Conservation (phyloP, 345 rosid species). For the Camelina neglecta region DNA sequence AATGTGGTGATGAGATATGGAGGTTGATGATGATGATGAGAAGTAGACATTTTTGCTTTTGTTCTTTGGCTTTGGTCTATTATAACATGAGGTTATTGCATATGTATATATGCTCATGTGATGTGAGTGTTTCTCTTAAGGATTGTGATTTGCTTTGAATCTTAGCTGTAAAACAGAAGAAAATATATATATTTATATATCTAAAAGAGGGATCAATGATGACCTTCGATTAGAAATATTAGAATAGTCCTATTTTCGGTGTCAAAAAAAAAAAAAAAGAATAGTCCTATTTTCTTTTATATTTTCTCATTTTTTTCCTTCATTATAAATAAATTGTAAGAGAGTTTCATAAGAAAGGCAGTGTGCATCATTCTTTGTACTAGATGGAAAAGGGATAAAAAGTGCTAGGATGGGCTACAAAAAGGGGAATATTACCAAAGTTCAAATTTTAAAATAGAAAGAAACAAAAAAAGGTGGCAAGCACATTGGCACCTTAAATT, state of each 20-base stretch:
- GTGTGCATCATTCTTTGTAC: conserved; percentile 42
- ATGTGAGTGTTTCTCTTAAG: conserved; percentile 31
- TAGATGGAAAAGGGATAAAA: conserved; percentile 30
- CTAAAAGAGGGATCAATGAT: conserved; percentile 30
- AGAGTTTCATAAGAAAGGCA: conserved; percentile 23
- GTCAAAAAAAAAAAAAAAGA: too few relatives aligned
- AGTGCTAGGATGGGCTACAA: conserved; percentile 37
- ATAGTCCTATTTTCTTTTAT: not conserved
- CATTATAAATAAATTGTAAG: conserved; percentile 6
- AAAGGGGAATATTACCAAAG: conserved; percentile 39
- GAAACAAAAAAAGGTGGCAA: conserved; percentile 41
- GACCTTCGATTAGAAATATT: conserved; percentile 24
- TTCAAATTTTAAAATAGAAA: conserved; percentile 34
- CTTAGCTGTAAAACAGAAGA: conserved; percentile 50
- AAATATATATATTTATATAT: not conserved
- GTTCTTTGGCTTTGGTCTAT: conserved; percentile 14
- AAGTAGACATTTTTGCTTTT: conserved; percentile 39
- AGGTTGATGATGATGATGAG: conserved; percentile 37
- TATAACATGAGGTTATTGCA: not conserved
- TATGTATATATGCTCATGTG: conserved; percentile 20
- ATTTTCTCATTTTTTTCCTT: not conserved
- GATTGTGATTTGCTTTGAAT: conserved; percentile 46
- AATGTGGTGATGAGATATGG: conserved; percentile 35
- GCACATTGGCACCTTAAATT: conserved; percentile 36
- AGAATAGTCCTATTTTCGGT: not conserved